A percentile compares a stretch with the other conserved stretches of the same genome.
Conservation (phyloP, 441 rosid genomes). For the Bruguiera hainesii region DNA sequence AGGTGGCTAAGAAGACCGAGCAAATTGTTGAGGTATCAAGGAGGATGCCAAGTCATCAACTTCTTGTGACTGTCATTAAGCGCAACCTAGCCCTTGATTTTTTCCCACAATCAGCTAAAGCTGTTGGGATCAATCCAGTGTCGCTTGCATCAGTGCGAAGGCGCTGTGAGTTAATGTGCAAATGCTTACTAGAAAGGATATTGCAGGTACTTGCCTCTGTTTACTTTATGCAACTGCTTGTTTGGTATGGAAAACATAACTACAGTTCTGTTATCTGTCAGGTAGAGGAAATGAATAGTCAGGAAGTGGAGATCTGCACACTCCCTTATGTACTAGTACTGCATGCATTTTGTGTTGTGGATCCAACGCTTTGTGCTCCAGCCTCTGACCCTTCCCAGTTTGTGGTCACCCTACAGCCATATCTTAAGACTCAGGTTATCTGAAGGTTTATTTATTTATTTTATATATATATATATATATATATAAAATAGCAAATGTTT, state of each 20-base stretch:
- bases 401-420: constrained; percentile 91
- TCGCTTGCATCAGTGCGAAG: constrained; percentile 80
- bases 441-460: constrained; percentile 9
- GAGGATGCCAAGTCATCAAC: constrained; percentile 80
- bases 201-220: constrained; percentile 60
- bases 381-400: constrained; percentile 92
- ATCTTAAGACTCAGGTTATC: constrained; percentile 92
- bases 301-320: constrained; percentile 59
- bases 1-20: constrained; percentile 89
- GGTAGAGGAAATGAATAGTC: constrained; percentile 85
- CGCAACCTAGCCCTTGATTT: constrained; percentile 95
- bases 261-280: constrained; percentile 27
- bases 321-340: constrained; percentile 87
- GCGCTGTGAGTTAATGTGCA: constrained; percentile 98
- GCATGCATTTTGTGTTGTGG: constrained; percentile 96
- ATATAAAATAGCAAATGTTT: background rate
- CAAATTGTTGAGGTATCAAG: constrained; percentile 89
- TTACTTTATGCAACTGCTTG: constrained; percentile 17
- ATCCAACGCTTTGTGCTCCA: constrained; percentile 92
- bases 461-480: too few species aligned
- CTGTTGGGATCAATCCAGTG: constrained; percentile 92
- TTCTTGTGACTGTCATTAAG: constrained; percentile 82
- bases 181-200: constrained; percentile 89
- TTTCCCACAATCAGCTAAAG: constrained; percentile 93
- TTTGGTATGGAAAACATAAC: constrained; percentile 18